A percentile compares a stretch with the other conserved stretches of the same genome.
Evolutionary conservation across 257 asterid genomes (phyloP).

Genomic region (Jacaranda copaia): DNA sequence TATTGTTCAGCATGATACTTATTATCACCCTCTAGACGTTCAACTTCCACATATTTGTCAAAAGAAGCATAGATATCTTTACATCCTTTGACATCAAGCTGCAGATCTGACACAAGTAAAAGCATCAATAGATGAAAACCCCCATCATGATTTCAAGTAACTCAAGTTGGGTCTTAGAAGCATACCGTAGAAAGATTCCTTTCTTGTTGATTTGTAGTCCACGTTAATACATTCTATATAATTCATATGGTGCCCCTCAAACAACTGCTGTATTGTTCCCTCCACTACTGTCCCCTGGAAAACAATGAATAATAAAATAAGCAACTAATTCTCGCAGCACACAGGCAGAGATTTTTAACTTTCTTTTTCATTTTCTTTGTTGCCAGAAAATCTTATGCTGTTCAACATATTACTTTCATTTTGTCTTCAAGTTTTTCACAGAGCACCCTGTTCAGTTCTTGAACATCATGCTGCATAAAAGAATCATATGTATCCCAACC

Average conservation of each 20-base stretch:
- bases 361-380: constrained; percentile 25
- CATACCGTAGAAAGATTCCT: constrained; percentile 86
- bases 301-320: constrained; percentile 20
- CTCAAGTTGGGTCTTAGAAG: constrained; percentile 18
- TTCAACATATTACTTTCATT: constrained; percentile 66
- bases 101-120: constrained; percentile 62
- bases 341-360: constrained; percentile 9
- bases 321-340: constrained; percentile 17
- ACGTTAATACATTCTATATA: constrained; percentile 84
- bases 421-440: constrained; percentile 92
- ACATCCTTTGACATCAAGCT: constrained; percentile 88
- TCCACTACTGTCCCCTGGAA: constrained; percentile 85
- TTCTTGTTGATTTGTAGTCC: constrained; percentile 85
- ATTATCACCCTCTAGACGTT: constrained; percentile 82
- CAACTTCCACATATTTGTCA: constrained; percentile 89
- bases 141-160: constrained; percentile 26
- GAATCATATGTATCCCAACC: constrained; percentile 91
- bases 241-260: constrained; percentile 93
- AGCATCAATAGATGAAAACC: constrained; percentile 31
- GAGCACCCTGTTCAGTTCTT: constrained; percentile 86
- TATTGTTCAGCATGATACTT: constrained; percentile 77
- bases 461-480: constrained; percentile 90
- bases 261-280: constrained; percentile 84
- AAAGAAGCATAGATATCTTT: constrained; percentile 81
- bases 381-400: constrained; percentile 23